Conservation (phyloP, 768 basidiomycete genomes). For the Amanita polypyramis region DNA sequence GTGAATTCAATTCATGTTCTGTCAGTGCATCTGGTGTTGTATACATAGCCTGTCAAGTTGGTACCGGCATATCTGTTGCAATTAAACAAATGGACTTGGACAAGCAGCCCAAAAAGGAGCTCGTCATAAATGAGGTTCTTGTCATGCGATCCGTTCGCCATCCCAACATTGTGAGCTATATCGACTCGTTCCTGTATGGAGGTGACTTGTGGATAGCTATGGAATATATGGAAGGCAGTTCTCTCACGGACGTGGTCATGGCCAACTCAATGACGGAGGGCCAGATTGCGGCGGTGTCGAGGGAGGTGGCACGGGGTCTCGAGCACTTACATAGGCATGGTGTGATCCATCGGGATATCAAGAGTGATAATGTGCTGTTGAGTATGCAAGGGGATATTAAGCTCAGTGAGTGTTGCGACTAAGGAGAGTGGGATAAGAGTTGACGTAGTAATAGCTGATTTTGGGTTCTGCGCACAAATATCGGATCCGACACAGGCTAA, state of each 20-base stretch:
- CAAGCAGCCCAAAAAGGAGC: conserved; percentile 98
- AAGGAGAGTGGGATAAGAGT: no score
- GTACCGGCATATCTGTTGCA: conserved; percentile 87
- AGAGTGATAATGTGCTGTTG: conserved; percentile 93
- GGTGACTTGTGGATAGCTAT: conserved; percentile 99
- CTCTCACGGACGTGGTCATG: conserved; percentile 90
- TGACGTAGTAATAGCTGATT: conserved; percentile 56
- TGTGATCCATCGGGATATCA: conserved; percentile 98
- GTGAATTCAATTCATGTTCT: no score
- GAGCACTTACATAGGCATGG: conserved; percentile 93
- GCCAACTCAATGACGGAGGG: conserved; percentile 97
- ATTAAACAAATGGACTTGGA: conserved; percentile 99
- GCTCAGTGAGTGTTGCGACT: conserved; percentile 58
- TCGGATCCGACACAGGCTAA: conserved; percentile 84
- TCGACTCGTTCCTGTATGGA: conserved; percentile 95
- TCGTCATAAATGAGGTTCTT: conserved; percentile 99
- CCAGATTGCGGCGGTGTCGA: conserved; percentile 92
- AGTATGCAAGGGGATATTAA: conserved; percentile 95
- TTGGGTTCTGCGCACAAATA: conserved; percentile 98
- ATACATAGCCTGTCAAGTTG: conserved; percentile 96
- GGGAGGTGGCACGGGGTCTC: conserved; percentile 88
- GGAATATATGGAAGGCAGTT: conserved; percentile 99
- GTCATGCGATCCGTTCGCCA: conserved; percentile 96
- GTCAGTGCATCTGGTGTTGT: conserved; percentile 97
- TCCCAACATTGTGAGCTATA: conserved; percentile 99